Evolutionary conservation across 2,329 filamentous ascomycete species (phyloP).

Genomic region (Fusarium agapanthi): DNA sequence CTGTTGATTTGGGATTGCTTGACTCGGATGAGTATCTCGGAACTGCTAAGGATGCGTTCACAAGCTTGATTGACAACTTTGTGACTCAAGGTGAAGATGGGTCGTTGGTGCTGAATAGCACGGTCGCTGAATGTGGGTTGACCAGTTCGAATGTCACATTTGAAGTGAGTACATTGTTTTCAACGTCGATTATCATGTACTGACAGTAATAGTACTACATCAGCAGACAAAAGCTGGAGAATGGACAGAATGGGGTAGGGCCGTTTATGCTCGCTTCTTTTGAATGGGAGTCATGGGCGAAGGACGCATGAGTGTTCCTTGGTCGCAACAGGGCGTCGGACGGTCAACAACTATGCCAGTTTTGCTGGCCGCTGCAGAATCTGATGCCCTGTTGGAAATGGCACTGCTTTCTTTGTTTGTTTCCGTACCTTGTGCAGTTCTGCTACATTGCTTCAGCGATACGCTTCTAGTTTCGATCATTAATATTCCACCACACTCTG

Average conservation of each 20-base stretch:
- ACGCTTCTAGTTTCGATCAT: background rate
- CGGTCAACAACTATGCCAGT: rapidly evolving
- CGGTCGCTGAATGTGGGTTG: slow-evolving; percentile 58
- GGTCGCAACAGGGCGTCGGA: background rate
- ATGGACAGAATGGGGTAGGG: slow-evolving; percentile 29
- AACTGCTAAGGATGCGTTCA: slow-evolving; percentile 14
- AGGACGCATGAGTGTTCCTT: background rate
- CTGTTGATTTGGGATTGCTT: slow-evolving; percentile 32
- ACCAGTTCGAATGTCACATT: slow-evolving; percentile 57
- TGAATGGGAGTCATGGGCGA: slow-evolving; percentile 34
- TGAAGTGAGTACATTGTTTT: slow-evolving; percentile 48
- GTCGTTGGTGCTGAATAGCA: slow-evolving; percentile 57
- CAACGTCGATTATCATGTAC: rapidly evolving
- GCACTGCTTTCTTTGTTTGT: too few species aligned
- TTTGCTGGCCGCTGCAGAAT: rapidly evolving
- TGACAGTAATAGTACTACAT: slow-evolving; percentile 23
- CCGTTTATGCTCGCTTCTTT: slow-evolving; percentile 35
- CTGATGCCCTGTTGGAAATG: rapidly evolving
- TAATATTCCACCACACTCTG: too few species aligned
- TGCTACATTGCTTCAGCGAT: background rate
- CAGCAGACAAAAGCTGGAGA: background rate
- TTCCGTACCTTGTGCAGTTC: background rate
- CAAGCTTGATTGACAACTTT: slow-evolving; percentile 52
- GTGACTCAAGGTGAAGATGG: slow-evolving; percentile 54
- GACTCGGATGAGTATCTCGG: slow-evolving; percentile 8